These are phyloP conservation scores for Diaporthe velutina DNA, from an alignment of 2,329 filamentous ascomycete species.

Conservation along the genomic window DNA sequence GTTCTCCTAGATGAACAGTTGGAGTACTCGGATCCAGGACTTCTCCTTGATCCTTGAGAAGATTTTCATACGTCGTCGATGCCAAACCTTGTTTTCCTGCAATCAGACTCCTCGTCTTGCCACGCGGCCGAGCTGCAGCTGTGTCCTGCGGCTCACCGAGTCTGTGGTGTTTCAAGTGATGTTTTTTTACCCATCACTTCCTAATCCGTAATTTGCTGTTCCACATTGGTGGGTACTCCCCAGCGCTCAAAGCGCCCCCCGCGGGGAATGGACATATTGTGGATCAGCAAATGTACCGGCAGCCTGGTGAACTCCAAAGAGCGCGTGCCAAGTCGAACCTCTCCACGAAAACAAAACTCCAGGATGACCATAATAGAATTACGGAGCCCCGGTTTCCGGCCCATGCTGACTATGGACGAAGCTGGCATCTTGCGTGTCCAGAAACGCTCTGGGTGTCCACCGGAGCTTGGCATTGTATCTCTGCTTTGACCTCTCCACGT, in stretches of 20 bases:
- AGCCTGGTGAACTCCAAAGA: background rate
- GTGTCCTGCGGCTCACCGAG: background rate
- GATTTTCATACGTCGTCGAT: background rate
- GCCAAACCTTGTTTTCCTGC: background rate
- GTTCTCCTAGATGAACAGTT: background rate
- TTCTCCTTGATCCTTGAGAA: too few relatives aligned
- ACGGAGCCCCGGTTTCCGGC: slow-evolving; percentile 9
- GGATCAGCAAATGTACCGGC: slow-evolving; percentile 14
- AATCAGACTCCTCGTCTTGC: slow-evolving; percentile 3
- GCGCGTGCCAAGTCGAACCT: slow-evolving; percentile 4
- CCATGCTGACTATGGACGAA: background rate
- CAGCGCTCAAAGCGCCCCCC: slow-evolving; percentile 7
- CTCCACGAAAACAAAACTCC: background rate
- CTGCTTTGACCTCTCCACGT: slow-evolving; percentile 8
- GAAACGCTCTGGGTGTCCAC: background rate
- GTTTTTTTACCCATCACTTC: background rate
- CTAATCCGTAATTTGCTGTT: background rate
- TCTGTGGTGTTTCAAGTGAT: slow-evolving; percentile 24
- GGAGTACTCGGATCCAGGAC: too few relatives aligned
- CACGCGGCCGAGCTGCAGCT: slow-evolving; percentile 3
- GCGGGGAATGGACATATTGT: slow-evolving; percentile 14
- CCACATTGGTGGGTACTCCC: slow-evolving; percentile 21
- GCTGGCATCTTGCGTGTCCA: background rate
- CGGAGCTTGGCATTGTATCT: background rate
- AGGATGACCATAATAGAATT: slow-evolving; percentile 12